Evolutionary conservation across 345 rosid genomes (phyloP).

Genomic region (Eucalyptus polybractea): DNA sequence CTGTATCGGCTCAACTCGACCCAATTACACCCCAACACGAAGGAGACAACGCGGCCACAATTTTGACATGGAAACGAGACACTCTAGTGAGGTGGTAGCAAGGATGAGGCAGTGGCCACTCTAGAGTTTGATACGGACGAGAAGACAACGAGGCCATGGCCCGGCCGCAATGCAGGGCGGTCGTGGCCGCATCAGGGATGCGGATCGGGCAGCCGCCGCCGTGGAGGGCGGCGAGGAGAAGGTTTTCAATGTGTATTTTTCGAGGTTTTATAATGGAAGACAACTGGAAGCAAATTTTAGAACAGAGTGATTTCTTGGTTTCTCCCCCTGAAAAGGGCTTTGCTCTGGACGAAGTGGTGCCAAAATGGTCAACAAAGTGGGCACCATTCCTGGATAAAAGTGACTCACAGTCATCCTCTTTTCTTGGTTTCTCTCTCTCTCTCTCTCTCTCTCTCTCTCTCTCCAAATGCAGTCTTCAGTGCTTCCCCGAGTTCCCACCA

Average conservation of each 20-base stretch:
- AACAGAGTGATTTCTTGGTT: neutral
- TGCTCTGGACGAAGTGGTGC: neutral
- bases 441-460: neutral
- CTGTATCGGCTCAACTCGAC: neutral
- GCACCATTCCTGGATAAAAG: neutral
- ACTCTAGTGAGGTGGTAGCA: neutral
- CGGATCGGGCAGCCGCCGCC: neutral
- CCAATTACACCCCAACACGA: neutral
- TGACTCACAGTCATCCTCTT: neutral
- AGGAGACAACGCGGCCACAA: neutral
- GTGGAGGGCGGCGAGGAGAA: neutral
- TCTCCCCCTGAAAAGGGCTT: neutral
- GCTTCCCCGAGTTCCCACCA: neutral
- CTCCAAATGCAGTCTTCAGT: neutral
- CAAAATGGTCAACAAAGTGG: neutral
- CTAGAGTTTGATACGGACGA: neutral
- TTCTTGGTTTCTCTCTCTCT: neutral
- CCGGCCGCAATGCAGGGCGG: neutral
- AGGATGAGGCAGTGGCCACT: neutral
- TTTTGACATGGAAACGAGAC: neutral
- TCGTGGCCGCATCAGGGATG: neutral
- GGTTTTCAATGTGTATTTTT: neutral
- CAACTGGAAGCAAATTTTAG: neutral
- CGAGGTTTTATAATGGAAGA: neutral
- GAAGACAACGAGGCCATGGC: neutral